Conservation (phyloP, 768 basidiomycete genomes). For the Lactarius sp. region DNA sequence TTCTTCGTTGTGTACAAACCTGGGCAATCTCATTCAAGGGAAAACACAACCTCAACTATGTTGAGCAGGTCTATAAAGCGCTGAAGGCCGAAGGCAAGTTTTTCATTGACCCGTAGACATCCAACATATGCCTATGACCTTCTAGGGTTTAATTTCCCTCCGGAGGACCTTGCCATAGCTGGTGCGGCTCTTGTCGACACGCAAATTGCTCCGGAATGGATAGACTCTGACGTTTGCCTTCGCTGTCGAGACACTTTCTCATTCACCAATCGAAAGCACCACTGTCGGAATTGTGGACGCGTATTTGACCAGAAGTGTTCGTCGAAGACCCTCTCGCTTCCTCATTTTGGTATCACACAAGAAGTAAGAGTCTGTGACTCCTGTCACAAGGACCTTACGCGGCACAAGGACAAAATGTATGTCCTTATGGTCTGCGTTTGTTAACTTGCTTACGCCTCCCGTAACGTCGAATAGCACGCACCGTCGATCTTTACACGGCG, state of each 20-base stretch:
- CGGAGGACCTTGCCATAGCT: slow-evolving; percentile 62
- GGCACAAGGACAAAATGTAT: slow-evolving; percentile 56
- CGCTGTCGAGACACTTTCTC: slow-evolving; percentile 87
- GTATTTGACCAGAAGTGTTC: slow-evolving; percentile 96
- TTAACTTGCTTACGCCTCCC: slow-evolving; percentile 25
- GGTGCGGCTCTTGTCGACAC: slow-evolving; percentile 88
- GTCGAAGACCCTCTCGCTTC: slow-evolving; percentile 74
- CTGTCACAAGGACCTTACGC: slow-evolving; percentile 74
- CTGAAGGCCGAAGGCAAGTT: slow-evolving; percentile 67
- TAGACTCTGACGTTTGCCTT: slow-evolving; percentile 91
- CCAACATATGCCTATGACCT: not conserved
- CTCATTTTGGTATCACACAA: slow-evolving; percentile 90
- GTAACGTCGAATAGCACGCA: slow-evolving; percentile 34
- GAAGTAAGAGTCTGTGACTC: slow-evolving; percentile 92
- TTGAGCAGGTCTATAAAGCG: slow-evolving; percentile 73
- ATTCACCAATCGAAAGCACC: slow-evolving; percentile 96
- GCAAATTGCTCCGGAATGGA: slow-evolving; percentile 92
- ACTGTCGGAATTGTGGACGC: slow-evolving; percentile 96
- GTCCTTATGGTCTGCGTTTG: slow-evolving; percentile 25
- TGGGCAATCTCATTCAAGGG: slow-evolving; percentile 91
- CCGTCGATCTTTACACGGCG: slow-evolving; percentile 52
- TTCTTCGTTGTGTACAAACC: slow-evolving; percentile 79
- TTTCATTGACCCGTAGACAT: not conserved
- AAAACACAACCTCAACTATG: slow-evolving; percentile 66
- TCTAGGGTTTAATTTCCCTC: slow-evolving; percentile 79